Evolutionary conservation across 2,329 filamentous ascomycete genomes (phyloP).

Genomic region (Epichloe gansuensis): DNA sequence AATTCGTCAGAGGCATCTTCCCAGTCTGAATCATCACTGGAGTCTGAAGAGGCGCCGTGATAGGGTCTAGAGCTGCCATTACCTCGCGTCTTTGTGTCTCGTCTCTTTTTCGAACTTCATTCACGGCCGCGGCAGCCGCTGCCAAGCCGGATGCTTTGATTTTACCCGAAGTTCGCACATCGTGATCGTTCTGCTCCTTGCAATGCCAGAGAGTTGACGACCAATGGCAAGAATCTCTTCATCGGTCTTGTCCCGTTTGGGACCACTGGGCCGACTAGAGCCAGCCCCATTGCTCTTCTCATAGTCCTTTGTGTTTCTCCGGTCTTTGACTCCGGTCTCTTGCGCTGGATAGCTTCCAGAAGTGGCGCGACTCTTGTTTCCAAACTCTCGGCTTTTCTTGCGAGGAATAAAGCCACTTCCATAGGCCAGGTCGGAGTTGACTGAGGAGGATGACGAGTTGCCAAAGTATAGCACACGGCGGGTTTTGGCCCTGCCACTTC

Average conservation of each 20-base stretch:
- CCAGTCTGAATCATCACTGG: conserved; percentile 41
- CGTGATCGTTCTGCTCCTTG: conserved; percentile 38
- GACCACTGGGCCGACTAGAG: conserved; percentile 2
- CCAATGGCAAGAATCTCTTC: conserved; percentile 47
- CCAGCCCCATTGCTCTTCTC: neutral
- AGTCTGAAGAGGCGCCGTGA: conserved; percentile 17
- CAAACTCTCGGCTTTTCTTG: conserved; percentile 17
- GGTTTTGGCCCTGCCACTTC: conserved; percentile 31
- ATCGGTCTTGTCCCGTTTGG: conserved; percentile 32
- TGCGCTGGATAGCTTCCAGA: conserved; percentile 1
- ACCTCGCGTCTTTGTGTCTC: conserved; percentile 23
- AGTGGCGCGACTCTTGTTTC: neutral
- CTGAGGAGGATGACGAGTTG: conserved; percentile 55
- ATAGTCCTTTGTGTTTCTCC: neutral
- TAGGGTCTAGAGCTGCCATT: conserved; percentile 27
- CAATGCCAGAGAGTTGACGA: conserved; percentile 40
- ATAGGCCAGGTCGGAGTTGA: conserved; percentile 58
- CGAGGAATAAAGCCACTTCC: conserved; percentile 45
- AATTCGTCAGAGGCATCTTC: conserved; percentile 44
- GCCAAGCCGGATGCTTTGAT: conserved; percentile 14
- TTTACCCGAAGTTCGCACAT: conserved; percentile 29
- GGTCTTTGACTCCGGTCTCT: neutral
- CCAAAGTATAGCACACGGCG: conserved; percentile 44
- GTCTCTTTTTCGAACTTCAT: conserved; percentile 29
- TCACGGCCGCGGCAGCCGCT: conserved; percentile 30